phyloP scores from a whole-genome alignment of 805 yeast genomes.

The Myxozyma udenii region DNA sequence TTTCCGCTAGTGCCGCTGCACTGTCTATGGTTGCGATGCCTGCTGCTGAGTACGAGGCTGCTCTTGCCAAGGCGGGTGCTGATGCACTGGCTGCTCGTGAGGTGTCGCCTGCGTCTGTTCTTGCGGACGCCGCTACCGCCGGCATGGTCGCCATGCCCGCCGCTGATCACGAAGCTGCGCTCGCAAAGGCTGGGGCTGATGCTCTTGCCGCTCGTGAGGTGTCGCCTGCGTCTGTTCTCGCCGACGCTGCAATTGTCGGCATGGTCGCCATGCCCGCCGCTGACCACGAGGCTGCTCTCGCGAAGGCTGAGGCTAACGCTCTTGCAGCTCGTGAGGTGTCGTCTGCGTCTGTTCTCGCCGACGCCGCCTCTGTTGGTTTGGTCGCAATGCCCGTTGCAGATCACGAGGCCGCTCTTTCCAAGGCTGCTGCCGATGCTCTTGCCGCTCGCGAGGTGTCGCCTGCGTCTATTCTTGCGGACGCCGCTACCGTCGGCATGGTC shows the following conservation, averaged over 20 bases:
- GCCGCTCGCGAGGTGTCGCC: neutral
- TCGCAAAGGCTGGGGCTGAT: neutral
- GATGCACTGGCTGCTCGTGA: constrained; percentile 5
- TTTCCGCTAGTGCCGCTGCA: constrained; percentile 16
- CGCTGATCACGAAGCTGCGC: constrained; percentile 23
- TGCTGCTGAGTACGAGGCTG: constrained; percentile 22
- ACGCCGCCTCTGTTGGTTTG: constrained; percentile 21
- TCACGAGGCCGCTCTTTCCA: constrained; percentile 20
- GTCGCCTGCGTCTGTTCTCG: neutral
- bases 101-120: constrained; percentile 5
- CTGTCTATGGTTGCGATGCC: constrained; percentile 33
- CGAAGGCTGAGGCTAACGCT: neutral
- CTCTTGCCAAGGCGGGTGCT: constrained; percentile 2
- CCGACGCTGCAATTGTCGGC: constrained; percentile 1
- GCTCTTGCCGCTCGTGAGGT: constrained; percentile 8
- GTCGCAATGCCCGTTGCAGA: constrained; percentile 25
- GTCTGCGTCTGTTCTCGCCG: constrained; percentile 11
- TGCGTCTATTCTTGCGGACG: constrained; percentile 11
- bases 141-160: constrained; percentile 31
- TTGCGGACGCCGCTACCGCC: constrained; percentile 21
- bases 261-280: constrained; percentile 22
- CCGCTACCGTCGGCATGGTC: constrained; percentile 5
- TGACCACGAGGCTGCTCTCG: constrained; percentile 26
- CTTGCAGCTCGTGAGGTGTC: constrained; percentile 10
- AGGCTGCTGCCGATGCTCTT: constrained; percentile 27